Percentiles rank a stretch among this genome's conserved stretches.
Evolutionary conservation across 345 rosid genomes (phyloP).

Genomic region (Eucalyptus erythrocorys): DNA sequence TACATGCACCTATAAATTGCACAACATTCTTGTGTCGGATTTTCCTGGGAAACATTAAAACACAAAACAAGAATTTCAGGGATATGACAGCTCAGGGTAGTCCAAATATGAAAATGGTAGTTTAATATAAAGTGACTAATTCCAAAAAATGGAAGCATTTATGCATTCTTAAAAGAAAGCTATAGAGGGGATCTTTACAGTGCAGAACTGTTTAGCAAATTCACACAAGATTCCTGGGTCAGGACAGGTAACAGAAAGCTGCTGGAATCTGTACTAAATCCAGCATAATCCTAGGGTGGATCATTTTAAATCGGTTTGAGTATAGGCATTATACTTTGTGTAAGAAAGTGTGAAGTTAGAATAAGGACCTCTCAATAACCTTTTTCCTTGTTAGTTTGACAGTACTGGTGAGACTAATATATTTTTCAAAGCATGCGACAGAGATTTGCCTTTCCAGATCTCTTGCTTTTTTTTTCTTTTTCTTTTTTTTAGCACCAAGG

Average conservation of each 20-base stretch:
- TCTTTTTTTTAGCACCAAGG: neutral
- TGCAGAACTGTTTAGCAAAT: neutral
- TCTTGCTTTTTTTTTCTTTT: neutral
- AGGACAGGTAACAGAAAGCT: neutral
- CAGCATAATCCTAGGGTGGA: neutral
- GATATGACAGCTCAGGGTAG: neutral
- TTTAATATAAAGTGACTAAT: neutral
- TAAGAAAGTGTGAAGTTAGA: neutral
- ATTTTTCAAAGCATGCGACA: neutral
- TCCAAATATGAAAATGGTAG: neutral
- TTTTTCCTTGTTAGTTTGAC: neutral
- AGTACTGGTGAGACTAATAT: neutral
- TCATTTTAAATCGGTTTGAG: neutral
- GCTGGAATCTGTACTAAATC: neutral
- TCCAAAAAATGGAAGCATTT: neutral
- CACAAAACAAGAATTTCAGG: neutral
- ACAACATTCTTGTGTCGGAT: conserved; percentile 88
- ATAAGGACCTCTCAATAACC: neutral
- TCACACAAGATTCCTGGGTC: neutral
- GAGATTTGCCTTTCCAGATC: neutral
- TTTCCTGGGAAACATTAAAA: conserved; percentile 43
- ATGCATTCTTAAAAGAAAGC: neutral
- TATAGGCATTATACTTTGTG: neutral
- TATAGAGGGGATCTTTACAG: neutral
- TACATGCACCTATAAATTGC: conserved; percentile 93